These are phyloP conservation scores for Cordyceps militaris DNA, from an alignment of 2,329 filamentous ascomycete species.

Conservation along the genomic window DNA sequence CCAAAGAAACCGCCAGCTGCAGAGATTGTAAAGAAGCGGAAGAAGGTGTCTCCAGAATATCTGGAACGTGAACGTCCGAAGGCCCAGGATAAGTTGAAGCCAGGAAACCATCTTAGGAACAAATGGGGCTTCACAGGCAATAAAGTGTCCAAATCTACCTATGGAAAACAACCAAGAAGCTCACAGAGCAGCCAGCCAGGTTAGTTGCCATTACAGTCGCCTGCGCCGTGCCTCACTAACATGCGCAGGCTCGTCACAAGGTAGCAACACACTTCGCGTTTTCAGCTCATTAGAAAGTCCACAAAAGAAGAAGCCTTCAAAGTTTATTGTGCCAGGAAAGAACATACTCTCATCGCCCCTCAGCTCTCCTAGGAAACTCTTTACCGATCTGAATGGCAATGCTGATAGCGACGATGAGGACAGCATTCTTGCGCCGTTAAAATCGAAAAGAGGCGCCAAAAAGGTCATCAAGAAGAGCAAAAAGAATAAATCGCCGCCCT, in stretches of 20 bases:
- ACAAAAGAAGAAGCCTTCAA: not conserved
- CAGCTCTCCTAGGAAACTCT: not conserved
- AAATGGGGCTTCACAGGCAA: conserved; percentile 20
- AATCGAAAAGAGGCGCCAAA: not conserved
- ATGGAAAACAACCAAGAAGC: conserved; percentile 17
- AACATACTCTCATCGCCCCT: conserved; percentile 3
- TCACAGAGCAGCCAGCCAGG: conserved; percentile 18
- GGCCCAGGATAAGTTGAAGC: conserved; percentile 10
- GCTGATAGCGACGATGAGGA: not conserved
- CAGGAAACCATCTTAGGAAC: conserved; percentile 19
- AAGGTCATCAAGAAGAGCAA: not conserved
- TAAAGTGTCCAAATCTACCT: conserved; percentile 19
- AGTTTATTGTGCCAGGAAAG: not conserved
- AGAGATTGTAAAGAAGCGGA: not conserved
- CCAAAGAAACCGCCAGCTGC: not conserved
- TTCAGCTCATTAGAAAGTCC: conserved; percentile 8
- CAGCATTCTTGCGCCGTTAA: not conserved
- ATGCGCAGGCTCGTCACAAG: conserved; percentile 7
- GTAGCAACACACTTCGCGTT: not conserved
- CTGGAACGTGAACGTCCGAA: not conserved
- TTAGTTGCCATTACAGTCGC: not conserved
- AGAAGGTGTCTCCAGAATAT: not conserved
- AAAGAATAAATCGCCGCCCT: not conserved
- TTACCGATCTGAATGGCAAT: not conserved
- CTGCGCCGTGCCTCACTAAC: not conserved